Evolutionary conservation across 164 flowering plant species (phyloP), one percentile per base, ranked within the genome.

Genomic region (Annona cherimola): DNA sequence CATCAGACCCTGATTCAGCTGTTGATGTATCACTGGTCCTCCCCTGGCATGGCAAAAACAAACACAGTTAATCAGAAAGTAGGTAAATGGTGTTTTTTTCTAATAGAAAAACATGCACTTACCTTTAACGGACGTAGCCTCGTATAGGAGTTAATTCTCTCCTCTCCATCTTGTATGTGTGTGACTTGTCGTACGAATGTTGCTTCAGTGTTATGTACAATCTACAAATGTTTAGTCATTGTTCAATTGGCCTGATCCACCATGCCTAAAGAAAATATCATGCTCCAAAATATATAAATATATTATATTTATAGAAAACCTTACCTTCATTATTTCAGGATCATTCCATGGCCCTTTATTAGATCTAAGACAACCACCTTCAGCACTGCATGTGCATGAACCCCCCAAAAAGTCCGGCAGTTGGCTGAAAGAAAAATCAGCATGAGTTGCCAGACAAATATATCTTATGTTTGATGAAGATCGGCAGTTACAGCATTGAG

Each of bases 341-440:
- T 95, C 93, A 75, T 81, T 87, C 99, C 99, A 95, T 19, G 99
- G 99, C 71, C 99, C 99, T 74, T 85, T 90, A 57, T 90, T 86
- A 59, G 97, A 89, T 63, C 87, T 75, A 44, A 95, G 90, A 82
- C 99, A 95, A 35, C 99, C 98, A 78, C 97, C 97, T 72, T 90
- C 92, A 50, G 68, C 78, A 67, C 86, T 59, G 76, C 99, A 95
- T 40, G 85, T 75, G 75, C 99, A 95, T 39, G 97, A 81, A 63
- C 99, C 99, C 72, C 99, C 98, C 72, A 95, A 79, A 80, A 95
- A 95, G 76, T 93, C 99, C 68, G 99, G 99, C 81, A 95, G 82
- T 74, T 95, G 92, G 78, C 99, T 95, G 94, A 63, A 77, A 45
- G n/a, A 45, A 54, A 26, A 71, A 74, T 63, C 67, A 68, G n/a